Conservation (phyloP, 257 asterid species). For the Fraxinus pennsylvanica region DNA sequence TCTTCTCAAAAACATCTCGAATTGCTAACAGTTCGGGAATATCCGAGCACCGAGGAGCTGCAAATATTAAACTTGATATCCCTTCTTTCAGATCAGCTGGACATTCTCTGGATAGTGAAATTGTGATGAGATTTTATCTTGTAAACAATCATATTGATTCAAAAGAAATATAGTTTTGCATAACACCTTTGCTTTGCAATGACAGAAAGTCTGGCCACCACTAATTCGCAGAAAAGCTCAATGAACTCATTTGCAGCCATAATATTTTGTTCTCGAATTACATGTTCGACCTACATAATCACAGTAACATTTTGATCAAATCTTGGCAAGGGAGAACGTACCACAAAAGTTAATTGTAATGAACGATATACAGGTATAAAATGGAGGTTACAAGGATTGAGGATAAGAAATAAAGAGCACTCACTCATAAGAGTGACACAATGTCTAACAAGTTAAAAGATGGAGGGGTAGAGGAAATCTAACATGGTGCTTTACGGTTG, state of each 20-base stretch:
- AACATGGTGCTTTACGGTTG: not conserved
- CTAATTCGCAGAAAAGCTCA: conserved; percentile 89
- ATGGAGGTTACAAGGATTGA: too few relatives aligned
- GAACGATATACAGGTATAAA: not conserved
- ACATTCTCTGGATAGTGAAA: conserved; percentile 66
- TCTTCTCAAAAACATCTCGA: conserved; percentile 73
- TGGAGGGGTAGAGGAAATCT: not conserved
- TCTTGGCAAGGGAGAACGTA: not conserved
- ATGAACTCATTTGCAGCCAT: conserved; percentile 94
- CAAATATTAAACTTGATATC: conserved; percentile 81
- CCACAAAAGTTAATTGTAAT: not conserved
- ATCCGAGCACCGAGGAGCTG: conserved; percentile 96
- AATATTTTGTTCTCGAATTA: conserved; percentile 85
- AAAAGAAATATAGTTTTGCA: not conserved
- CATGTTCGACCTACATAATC: conserved; percentile 78
- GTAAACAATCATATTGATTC: not conserved
- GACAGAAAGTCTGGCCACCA: conserved; percentile 79
- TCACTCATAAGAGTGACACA: not conserved
- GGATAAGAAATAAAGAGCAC: not conserved
- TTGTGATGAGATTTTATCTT: conserved; percentile 8
- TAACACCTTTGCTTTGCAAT: conserved; percentile 83
- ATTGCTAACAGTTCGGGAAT: conserved; percentile 82
- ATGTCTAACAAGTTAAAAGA: not conserved
- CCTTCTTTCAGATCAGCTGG: conserved; percentile 98
- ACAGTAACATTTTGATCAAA: conserved; percentile 7